Conservation (phyloP, 768 basidiomycete genomes). For the Auricularia auricula-judae region DNA sequence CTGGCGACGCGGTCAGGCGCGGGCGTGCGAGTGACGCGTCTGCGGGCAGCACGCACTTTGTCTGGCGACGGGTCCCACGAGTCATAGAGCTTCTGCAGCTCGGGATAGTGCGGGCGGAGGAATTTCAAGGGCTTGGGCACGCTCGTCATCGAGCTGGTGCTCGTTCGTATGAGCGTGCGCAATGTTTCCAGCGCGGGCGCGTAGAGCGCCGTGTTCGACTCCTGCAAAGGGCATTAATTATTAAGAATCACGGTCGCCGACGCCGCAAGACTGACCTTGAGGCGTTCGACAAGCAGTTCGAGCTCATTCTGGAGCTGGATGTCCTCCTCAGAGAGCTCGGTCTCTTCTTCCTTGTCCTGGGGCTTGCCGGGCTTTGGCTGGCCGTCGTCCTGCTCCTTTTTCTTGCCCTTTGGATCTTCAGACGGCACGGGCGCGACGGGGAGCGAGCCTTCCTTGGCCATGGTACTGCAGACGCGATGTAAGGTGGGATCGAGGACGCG, state of each 20-base stretch:
- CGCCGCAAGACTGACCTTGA: constrained; percentile 49
- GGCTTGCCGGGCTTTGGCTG: constrained; percentile 45
- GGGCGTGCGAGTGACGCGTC: not conserved
- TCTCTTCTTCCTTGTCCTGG: constrained; percentile 38
- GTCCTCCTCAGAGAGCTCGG: constrained; percentile 85
- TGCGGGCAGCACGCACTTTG: constrained; percentile 36
- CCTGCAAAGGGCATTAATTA: constrained; percentile 38
- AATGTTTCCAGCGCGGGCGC: constrained; percentile 87
- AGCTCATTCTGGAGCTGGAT: constrained; percentile 85
- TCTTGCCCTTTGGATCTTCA: constrained; percentile 69
- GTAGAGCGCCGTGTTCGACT: constrained; percentile 77
- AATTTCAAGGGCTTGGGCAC: constrained; percentile 99
- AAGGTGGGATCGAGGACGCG: not conserved
- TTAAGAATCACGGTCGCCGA: not conserved
- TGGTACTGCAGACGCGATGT: not conserved
- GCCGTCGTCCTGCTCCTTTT: constrained; percentile 31
- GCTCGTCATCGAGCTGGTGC: constrained; percentile 97
- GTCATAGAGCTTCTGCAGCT: constrained; percentile 73
- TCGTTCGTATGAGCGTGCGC: constrained; percentile 86
- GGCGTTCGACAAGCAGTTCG: constrained; percentile 90
- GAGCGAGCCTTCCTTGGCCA: constrained; percentile 1
- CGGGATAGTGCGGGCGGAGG: constrained; percentile 86
- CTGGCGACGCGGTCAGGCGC: constrained; percentile 26
- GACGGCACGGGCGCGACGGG: constrained; percentile 40
- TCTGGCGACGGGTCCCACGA: constrained; percentile 69